Base-by-base conservation (phyloP, 805 yeast species). In the Saccharomycopsis sp. region DNA sequence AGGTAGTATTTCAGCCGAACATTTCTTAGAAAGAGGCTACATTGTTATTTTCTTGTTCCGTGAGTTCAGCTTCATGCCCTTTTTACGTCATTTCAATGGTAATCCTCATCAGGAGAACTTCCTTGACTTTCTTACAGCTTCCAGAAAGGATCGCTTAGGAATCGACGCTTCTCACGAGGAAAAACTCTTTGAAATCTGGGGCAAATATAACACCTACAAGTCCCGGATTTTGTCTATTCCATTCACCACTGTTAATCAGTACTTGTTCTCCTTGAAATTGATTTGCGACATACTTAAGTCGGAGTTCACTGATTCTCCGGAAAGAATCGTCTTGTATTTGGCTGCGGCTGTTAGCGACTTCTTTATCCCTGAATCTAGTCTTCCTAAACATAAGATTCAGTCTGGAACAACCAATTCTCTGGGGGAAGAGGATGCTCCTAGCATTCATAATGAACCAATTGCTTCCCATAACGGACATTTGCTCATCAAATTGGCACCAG, bases 271-370 rank as follows among this genome's bases (percentile, higher is more conserved):
- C 0, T 75, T 94, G 64, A 83, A 84, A 63, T 73, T 83, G 44
- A 75, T 89, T 9, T 86, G 94, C 0, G 78, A 78, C 62, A 75
- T 78, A 51, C 69, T 93, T 66, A 3, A 29, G 3, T n/a, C 24
- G 2, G 24, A 44, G 49, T 54, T 42, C 23, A 78, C 84, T 55
- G 71, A 73, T 2, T 69, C 80, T 41, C 86, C 83, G 1, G 70
- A 78, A 3, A 74, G 73, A 56, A 34, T 58, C 1, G 69, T 94
- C 41, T 89, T 93, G 68, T 94, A 86, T 69, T 76, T 94, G 56
- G 98, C 99, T 0, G 98, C 99, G 3, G 99, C 99, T 0, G 99
- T 94, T 0, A 89, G 97, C 8, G 99, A 94, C 70, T 94, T 94
- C 72, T 96, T 91, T 73, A 78, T 94, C 47, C 99, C 99, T 1